Percentiles rank a stretch among this genome's conserved stretches.
Evolutionary conservation across 2,329 filamentous ascomycete species (phyloP).

Genomic region (Aspergillus clavatus): DNA sequence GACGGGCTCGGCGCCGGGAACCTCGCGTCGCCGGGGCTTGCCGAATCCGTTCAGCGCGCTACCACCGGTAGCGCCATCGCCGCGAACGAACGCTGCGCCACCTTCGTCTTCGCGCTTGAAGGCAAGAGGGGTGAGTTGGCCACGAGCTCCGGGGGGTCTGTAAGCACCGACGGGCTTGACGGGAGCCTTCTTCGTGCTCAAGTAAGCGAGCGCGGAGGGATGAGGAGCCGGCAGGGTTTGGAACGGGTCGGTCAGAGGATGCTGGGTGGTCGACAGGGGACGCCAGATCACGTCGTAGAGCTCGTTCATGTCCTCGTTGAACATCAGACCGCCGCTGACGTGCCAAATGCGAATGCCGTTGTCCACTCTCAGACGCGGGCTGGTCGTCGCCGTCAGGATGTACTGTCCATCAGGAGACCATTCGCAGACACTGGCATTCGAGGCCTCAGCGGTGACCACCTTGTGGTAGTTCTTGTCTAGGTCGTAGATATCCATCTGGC

Average conservation of each 20-base stretch:
- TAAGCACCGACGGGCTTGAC: slow-evolving; percentile 98
- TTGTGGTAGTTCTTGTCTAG: slow-evolving; percentile 90
- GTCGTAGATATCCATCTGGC: slow-evolving; percentile 97
- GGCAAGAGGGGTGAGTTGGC: slow-evolving; percentile 79
- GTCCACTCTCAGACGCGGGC: slow-evolving; percentile 88
- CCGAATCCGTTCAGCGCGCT: slow-evolving; percentile 72
- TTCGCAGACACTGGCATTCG: slow-evolving; percentile 91
- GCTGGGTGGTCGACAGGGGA: slow-evolving; percentile 60
- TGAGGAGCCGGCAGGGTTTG: slow-evolving; percentile 72
- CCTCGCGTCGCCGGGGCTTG: slow-evolving; percentile 64
- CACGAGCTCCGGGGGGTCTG: slow-evolving; percentile 87
- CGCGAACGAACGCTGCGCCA: slow-evolving; percentile 79
- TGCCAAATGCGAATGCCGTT: slow-evolving; percentile 97
- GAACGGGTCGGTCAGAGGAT: slow-evolving; percentile 66
- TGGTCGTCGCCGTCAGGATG: slow-evolving; percentile 96
- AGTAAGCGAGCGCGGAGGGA: slow-evolving; percentile 72
- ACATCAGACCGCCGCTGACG: slow-evolving; percentile 81
- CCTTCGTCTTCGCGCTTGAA: slow-evolving; percentile 98
- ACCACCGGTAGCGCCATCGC: slow-evolving; percentile 64
- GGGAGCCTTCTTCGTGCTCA: slow-evolving; percentile 84
- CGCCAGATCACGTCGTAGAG: slow-evolving; percentile 89
- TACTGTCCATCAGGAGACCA: slow-evolving; percentile 96
- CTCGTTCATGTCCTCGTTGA: slow-evolving; percentile 91
- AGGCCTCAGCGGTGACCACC: slow-evolving; percentile 87
- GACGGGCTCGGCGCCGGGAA: slow-evolving; percentile 79